phyloP scores from a whole-genome alignment of 2,329 filamentous ascomycete genomes.

The Lachnellula cervina region DNA sequence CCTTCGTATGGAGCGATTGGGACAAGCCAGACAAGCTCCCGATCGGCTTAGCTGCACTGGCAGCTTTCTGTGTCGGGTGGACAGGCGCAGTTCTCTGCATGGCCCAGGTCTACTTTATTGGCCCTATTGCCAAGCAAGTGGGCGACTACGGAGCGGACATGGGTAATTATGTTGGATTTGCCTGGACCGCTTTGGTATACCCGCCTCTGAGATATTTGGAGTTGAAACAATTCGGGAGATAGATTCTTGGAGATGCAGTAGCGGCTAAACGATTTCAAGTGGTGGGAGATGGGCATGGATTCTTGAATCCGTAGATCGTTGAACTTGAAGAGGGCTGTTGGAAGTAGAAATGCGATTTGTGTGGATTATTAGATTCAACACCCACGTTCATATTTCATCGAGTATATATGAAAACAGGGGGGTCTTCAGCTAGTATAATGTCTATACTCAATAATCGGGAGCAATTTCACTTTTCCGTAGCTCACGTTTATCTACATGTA shows the following conservation, averaged over 20 bases:
- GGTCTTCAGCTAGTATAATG: too few relatives aligned
- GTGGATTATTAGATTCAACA: too few relatives aligned
- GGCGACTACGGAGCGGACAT: slow-evolving; percentile 38
- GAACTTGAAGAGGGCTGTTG: too few relatives aligned
- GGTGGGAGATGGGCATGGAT: too few relatives aligned
- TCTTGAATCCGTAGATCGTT: too few relatives aligned
- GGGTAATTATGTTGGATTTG: slow-evolving; percentile 46
- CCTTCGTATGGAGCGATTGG: slow-evolving; percentile 59
- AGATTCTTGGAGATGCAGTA: background rate
- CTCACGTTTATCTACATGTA: too few relatives aligned
- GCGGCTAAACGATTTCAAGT: too few relatives aligned
- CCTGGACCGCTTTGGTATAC: slow-evolving; percentile 54
- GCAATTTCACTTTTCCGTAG: too few relatives aligned
- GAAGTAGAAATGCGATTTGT: too few relatives aligned
- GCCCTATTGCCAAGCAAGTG: slow-evolving; percentile 54
- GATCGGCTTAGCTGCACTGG: slow-evolving; percentile 55
- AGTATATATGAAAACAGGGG: too few relatives aligned
- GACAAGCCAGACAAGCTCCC: slow-evolving; percentile 54
- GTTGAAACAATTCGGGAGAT: slow-evolving; percentile 31
- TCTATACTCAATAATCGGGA: too few relatives aligned
- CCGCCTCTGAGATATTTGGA: slow-evolving; percentile 35
- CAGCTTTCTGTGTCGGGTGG: slow-evolving; percentile 61
- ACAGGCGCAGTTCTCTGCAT: slow-evolving; percentile 60
- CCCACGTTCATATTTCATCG: too few relatives aligned
- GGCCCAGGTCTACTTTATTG: slow-evolving; percentile 63